A percentile compares a stretch with the other conserved stretches of the same genome.
Evolutionary conservation across 2,329 filamentous ascomycete species (phyloP).

Genomic region (Phialocephala sp.): DNA sequence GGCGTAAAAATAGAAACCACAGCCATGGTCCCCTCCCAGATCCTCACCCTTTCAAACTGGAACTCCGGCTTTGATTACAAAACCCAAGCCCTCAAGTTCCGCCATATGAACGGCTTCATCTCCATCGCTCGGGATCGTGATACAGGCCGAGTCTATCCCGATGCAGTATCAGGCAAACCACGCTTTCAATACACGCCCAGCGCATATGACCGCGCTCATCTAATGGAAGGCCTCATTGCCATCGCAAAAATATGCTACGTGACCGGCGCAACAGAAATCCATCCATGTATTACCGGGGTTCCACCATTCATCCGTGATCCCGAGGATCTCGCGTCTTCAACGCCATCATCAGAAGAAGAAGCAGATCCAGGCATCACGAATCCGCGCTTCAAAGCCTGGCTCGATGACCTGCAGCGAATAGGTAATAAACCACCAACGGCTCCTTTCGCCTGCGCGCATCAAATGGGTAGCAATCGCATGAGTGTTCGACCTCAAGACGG

Average conservation of each 20-base stretch:
- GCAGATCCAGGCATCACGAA: slow-evolving; percentile 57
- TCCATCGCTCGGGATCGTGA: slow-evolving; percentile 78
- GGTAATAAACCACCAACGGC: slow-evolving; percentile 57
- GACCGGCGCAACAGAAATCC: slow-evolving; percentile 81
- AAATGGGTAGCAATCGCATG: slow-evolving; percentile 83
- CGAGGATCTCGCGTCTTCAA: neutral
- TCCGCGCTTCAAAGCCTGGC: slow-evolving; percentile 65
- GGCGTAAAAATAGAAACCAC: slow-evolving; percentile 81
- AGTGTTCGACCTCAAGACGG: slow-evolving; percentile 53
- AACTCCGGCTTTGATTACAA: slow-evolving; percentile 73
- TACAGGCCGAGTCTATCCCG: slow-evolving; percentile 73
- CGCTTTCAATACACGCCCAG: slow-evolving; percentile 74
- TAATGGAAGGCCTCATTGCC: slow-evolving; percentile 73
- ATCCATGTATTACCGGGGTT: slow-evolving; percentile 65
- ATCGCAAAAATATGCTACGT: slow-evolving; percentile 79
- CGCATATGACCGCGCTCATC: slow-evolving; percentile 72
- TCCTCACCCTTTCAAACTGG: slow-evolving; percentile 70
- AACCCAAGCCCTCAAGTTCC: slow-evolving; percentile 69
- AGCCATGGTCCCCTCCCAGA: slow-evolving; percentile 72
- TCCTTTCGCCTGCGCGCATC: slow-evolving; percentile 73
- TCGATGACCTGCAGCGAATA: slow-evolving; percentile 54
- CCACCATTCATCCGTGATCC: slow-evolving; percentile 58
- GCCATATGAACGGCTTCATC: slow-evolving; percentile 75
- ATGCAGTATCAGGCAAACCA: slow-evolving; percentile 68
- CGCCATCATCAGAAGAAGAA: slow-evolving; percentile 12